Base-by-base conservation (phyloP, 768 basidiomycete genomes). In the Hortiboletus campestris region DNA sequence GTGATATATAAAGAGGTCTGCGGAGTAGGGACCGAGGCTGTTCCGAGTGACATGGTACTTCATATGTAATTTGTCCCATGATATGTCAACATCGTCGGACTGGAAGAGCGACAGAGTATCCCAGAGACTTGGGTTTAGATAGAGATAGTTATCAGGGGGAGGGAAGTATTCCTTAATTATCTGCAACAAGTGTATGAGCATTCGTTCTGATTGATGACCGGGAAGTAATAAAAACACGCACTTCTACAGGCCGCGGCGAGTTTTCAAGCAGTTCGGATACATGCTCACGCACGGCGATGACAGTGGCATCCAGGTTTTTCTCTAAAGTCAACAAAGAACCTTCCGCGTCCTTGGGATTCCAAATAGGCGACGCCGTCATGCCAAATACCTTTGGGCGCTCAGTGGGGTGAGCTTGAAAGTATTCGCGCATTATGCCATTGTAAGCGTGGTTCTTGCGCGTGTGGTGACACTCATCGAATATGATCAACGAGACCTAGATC, bases 361-460 rank as follows among this genome's bases (percentile, higher is more conserved):
- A 92, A 25, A 93, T 84, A 0, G 93, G 93, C 17, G 90, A 93
- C 0, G 94, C 94, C 0, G 94, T 95, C 86, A 96, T 89, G 4
- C 94, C 94, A 57, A 95, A 91, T n/a, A 96, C 78, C 67, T 89
- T 92, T 11, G 91, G 89, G n/a, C 87, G 77, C 19, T 74, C 63
- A 2, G 63, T 47, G 28, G 40, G 63, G 39, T 72, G 76, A 42
- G 67, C 75, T 50, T 76, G 76, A 57, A 78, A 84, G 65, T 84
- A 82, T 45, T 84, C 77, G 19, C 75, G 74, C 80, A 85, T 81
- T 53, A 85, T 80, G 19, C 76, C 76, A 49, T 82, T 82, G 54
- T 82, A 82, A 1, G 83, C 78, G 51, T 84, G 79, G 51, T 80
- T 81, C 63, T 82, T 83, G 50, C 75, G 72, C 0, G 78, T 75